These are phyloP conservation scores for Mucuna pruriens DNA, from an alignment of 306 rosid species.

Conservation along the genomic window DNA sequence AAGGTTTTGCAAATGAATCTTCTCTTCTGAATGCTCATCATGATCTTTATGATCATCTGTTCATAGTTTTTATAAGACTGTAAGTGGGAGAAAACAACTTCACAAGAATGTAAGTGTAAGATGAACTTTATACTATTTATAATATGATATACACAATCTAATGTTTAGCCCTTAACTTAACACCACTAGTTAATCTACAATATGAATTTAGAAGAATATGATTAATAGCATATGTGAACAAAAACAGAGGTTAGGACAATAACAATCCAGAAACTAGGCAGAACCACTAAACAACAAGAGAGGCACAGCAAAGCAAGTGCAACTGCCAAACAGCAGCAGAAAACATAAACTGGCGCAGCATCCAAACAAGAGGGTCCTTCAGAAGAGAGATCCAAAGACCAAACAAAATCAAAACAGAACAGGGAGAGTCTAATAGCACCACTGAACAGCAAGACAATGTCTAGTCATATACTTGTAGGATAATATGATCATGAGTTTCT, in stretches of 20 bases:
- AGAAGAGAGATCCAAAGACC: not conserved
- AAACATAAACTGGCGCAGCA: not conserved
- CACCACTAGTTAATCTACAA: not conserved
- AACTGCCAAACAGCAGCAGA: not conserved
- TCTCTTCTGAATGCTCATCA: slow-evolving; percentile 52
- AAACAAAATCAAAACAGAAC: not conserved
- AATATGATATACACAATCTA: slow-evolving; percentile 18
- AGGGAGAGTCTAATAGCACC: not conserved
- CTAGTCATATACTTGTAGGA: too few species aligned
- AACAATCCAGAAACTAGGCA: not conserved
- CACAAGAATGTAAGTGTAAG: not conserved
- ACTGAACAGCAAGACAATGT: not conserved
- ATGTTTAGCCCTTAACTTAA: slow-evolving; percentile 6
- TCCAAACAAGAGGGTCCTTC: not conserved
- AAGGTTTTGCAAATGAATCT: slow-evolving; percentile 60
- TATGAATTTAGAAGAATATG: slow-evolving; percentile 21
- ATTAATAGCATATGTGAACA: not conserved
- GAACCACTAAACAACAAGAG: not conserved
- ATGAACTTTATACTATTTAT: not conserved
- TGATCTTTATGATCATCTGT: slow-evolving; percentile 65
- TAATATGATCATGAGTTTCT: not conserved
- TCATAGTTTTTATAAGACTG: slow-evolving; percentile 38
- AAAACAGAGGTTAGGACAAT: not conserved
- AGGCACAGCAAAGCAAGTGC: not conserved
- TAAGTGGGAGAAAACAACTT: slow-evolving; percentile 32